A percentile compares a stretch with the other conserved stretches of the same genome.
Evolutionary conservation across 306 rosid species (phyloP).

Genomic region (Adenanthera pavonina): DNA sequence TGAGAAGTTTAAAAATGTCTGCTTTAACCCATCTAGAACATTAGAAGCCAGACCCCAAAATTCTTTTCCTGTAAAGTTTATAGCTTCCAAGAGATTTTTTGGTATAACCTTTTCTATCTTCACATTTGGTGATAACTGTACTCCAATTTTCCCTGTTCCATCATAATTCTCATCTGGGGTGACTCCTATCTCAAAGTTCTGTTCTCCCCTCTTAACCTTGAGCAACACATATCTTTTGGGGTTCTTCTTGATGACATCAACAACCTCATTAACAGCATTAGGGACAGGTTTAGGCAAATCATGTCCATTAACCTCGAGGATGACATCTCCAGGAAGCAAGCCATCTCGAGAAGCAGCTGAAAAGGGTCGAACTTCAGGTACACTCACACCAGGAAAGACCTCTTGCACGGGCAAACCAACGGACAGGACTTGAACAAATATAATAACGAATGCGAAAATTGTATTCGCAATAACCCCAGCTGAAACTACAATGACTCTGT

Average conservation of each 20-base stretch:
- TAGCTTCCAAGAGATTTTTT: slow-evolving; percentile 49
- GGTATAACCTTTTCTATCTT: slow-evolving; percentile 72
- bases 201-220: slow-evolving; percentile 71
- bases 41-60: slow-evolving; percentile 63
- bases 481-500: slow-evolving; percentile 86
- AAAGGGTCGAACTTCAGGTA: slow-evolving; percentile 80
- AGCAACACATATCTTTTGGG: slow-evolving; percentile 77
- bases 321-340: slow-evolving; percentile 83
- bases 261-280: slow-evolving; percentile 72
- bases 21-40: slow-evolving; percentile 69
- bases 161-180: slow-evolving; percentile 89
- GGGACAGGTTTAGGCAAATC: slow-evolving; percentile 72
- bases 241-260: slow-evolving; percentile 69
- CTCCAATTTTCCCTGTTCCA: slow-evolving; percentile 97
- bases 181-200: slow-evolving; percentile 67
- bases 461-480: slow-evolving; percentile 97
- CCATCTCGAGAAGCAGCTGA: slow-evolving; percentile 97
- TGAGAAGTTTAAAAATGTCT: slow-evolving; percentile 70
- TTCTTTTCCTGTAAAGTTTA: slow-evolving; percentile 58
- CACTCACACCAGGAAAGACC: slow-evolving; percentile 85
- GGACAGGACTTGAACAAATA: slow-evolving; percentile 80
- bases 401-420: slow-evolving; percentile 98
- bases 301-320: slow-evolving; percentile 76
- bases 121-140: slow-evolving; percentile 84
- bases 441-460: slow-evolving; percentile 76